Evolutionary conservation across 306 rosid genomes (phyloP).

Genomic region (Inga laurina): DNA sequence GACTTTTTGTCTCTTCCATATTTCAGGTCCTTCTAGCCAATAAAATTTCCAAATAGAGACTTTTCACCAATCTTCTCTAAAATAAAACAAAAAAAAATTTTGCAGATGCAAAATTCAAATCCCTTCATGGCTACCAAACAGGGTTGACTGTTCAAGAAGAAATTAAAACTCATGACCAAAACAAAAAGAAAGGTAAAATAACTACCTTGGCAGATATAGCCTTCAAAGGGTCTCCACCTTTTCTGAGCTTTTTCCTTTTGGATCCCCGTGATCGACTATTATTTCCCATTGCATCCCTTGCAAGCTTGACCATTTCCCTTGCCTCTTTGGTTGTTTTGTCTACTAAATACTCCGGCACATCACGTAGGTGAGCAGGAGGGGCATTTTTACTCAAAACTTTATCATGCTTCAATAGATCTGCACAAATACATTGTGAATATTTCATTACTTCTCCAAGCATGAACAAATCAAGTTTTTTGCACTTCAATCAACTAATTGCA

Average conservation of each 20-base stretch:
- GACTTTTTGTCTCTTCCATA: too few species aligned
- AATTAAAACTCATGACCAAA: neutral
- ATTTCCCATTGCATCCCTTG: constrained; percentile 75
- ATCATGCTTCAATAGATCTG: constrained; percentile 93
- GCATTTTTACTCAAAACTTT: constrained; percentile 89
- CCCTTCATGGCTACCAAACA: neutral
- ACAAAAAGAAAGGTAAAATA: neutral
- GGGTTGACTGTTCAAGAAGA: neutral
- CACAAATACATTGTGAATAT: constrained; percentile 35
- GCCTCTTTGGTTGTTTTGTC: constrained; percentile 85
- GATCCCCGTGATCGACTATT: constrained; percentile 41
- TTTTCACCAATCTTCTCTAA: too few species aligned
- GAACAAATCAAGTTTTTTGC: constrained; percentile 3
- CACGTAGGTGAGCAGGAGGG: constrained; percentile 79
- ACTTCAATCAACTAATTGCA: constrained; percentile 27
- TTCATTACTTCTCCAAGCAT: constrained; percentile 4
- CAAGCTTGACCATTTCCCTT: constrained; percentile 66
- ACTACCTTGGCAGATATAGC: constrained; percentile 58
- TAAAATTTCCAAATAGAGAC: too few species aligned
- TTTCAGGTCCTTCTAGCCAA: too few species aligned
- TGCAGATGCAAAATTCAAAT: neutral
- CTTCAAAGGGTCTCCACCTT: constrained; percentile 63
- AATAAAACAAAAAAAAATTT: neutral
- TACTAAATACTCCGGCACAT: constrained; percentile 80
- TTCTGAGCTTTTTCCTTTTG: constrained; percentile 49